phyloP scores from a whole-genome alignment of 495 filamentous ascomycete species.

The Aspergillus incahuasiensis region DNA sequence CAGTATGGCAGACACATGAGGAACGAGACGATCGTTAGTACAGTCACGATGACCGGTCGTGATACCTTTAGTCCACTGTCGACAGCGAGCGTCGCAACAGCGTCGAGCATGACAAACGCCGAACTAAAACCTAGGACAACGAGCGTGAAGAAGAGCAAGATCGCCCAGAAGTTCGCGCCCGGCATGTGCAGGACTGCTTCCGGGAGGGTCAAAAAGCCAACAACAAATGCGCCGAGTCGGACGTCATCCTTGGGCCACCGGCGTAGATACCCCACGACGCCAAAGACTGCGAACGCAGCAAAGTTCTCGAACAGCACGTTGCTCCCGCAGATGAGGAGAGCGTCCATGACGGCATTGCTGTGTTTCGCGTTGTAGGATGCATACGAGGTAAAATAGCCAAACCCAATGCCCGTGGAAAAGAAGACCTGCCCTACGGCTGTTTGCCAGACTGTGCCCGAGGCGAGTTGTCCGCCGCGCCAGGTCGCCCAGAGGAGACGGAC shows the following conservation, averaged over 20 bases:
- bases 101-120: constrained; percentile 26
- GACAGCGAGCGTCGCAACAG: constrained; percentile 20
- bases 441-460: constrained; percentile 27
- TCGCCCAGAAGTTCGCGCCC: constrained; percentile 36
- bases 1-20: constrained; percentile 25
- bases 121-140: constrained; percentile 25
- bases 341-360: constrained; percentile 37
- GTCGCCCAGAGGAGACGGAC: constrained; percentile 26
- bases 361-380: constrained; percentile 26
- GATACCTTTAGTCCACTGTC: constrained; percentile 21
- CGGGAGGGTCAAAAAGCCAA: constrained; percentile 37
- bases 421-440: constrained; percentile 27
- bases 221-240: constrained; percentile 31
- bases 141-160: constrained; percentile 35
- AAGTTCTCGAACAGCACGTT: constrained; percentile 38
- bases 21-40: constrained; percentile 22
- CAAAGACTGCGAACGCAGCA: constrained; percentile 40
- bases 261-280: constrained; percentile 34
- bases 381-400: constrained; percentile 27
- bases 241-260: constrained; percentile 27
- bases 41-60: constrained; percentile 21
- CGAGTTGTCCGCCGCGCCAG: constrained; percentile 21
- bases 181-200: constrained; percentile 37
- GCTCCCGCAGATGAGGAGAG: constrained; percentile 32
- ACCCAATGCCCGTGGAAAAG: constrained; percentile 25